Evolutionary conservation across 139 green algal genomes (phyloP), one percentile per base, ranked within the genome.

Genomic region (Pseudopediastrum boryanum): DNA sequence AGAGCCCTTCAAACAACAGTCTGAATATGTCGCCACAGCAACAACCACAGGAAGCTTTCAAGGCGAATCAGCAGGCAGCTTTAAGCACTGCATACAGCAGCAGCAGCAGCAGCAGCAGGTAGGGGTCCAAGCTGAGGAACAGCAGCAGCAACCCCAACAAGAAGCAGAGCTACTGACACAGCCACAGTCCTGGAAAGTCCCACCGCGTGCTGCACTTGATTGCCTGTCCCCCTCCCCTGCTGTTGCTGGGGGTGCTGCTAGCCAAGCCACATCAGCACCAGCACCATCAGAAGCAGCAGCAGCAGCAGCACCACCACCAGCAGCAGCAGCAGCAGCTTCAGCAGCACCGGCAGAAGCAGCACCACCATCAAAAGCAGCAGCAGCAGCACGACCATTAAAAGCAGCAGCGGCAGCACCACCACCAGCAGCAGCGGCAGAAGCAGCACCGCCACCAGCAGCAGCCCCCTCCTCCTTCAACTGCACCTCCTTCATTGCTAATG

Each of bases 401-500:
- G 63, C 33, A 75, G 48, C 38, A 54, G 61, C 5, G 29, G 62
- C 48, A 63, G 70, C 63, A 67, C 39, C n/a, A 65, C 42, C 46
- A 63, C 16, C 6, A 67, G 38, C 2, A 43, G 41, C 31, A 10
- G 63, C 27, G 10, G 21, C 31, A 38, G 38, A n/a, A n/a, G n/a
- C n/a, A n/a, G n/a, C n/a, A n/a, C n/a, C n/a, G n/a, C n/a, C n/a
- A n/a, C n/a, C n/a, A n/a, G n/a, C n/a, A n/a, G n/a, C n/a, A 65
- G 12, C 12, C 1, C 3, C 25, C n/a, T 36, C 12, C 5, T 16
- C 64, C 10, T 39, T 21, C 0, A 54, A 94, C 74, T 96, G 92
- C 73, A 71, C 84, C 31, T 79, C 77, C 42, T 93, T 96, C 75
- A 78, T 98, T n/a, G 94, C 89, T 13, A 98, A 97, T 74, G 93